Conservation (phyloP, 2,329 filamentous ascomycete genomes). For the Aspergillus sp. region DNA sequence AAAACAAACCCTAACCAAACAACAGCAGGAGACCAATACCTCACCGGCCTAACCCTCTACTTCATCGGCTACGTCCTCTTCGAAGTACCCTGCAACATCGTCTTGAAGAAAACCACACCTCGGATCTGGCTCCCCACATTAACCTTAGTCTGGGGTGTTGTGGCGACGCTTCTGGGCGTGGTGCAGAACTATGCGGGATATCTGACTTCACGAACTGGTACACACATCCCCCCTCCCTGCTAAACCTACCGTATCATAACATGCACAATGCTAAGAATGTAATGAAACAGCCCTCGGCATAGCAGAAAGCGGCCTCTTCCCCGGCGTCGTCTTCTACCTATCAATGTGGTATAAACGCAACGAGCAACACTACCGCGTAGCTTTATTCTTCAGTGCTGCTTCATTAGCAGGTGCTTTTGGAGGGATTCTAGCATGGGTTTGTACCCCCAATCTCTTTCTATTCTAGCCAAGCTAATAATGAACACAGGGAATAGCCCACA, state of each 20-base stretch:
- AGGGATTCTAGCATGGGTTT: constrained; percentile 57
- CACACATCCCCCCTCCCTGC: not conserved
- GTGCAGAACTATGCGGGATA: constrained; percentile 52
- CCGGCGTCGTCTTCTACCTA: constrained; percentile 59
- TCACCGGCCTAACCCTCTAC: constrained; percentile 42
- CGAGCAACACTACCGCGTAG: constrained; percentile 60
- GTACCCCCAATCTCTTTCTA: not conserved
- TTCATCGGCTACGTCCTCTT: constrained; percentile 44
- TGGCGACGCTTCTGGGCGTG: constrained; percentile 53
- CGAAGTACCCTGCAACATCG: constrained; percentile 46
- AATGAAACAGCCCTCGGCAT: constrained; percentile 48
- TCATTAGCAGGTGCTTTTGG: constrained; percentile 63
- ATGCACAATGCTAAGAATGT: not conserved
- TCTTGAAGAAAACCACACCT: constrained; percentile 43
- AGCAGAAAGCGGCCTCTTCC: constrained; percentile 56
- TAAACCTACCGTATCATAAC: no score
- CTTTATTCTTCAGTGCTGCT: constrained; percentile 61
- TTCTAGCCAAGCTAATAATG: not conserved
- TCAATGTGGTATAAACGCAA: constrained; percentile 65
- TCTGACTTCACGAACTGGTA: constrained; percentile 48
- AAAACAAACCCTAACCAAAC: no score
- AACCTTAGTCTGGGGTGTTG: constrained; percentile 52
- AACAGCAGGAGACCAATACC: constrained; percentile 41
- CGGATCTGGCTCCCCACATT: constrained; percentile 43
- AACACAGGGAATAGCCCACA: constrained; percentile 48